Conservation (phyloP, 2,329 filamentous ascomycete genomes). For the Leptosphaerulina australis region DNA sequence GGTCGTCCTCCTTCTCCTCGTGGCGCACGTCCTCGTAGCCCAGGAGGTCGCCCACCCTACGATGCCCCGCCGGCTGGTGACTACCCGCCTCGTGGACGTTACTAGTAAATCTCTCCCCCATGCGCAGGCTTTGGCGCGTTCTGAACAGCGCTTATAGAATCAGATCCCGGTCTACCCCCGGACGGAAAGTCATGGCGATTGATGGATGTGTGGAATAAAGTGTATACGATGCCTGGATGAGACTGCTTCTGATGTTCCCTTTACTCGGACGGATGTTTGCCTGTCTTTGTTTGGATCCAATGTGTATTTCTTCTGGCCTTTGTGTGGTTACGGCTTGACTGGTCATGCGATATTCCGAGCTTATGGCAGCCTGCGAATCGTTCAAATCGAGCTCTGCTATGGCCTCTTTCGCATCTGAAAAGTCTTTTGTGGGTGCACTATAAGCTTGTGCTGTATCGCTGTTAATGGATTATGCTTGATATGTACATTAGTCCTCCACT, state of each 20-base stretch:
- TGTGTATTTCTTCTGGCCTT: constrained; percentile 13
- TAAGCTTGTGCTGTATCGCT: constrained; percentile 2
- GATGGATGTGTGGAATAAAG: neutral
- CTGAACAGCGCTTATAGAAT: constrained; percentile 14
- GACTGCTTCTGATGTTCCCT: constrained; percentile 7
- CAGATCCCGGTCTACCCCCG: constrained; percentile 11
- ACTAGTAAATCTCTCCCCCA: constrained; percentile 32
- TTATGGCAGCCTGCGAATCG: neutral
- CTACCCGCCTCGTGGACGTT: constrained; percentile 50
- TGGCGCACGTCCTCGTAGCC: constrained; percentile 52
- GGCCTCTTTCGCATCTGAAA: constrained; percentile 9
- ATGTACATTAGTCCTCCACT: constrained; percentile 14
- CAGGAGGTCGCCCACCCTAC: constrained; percentile 66
- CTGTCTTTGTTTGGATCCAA: constrained; percentile 12
- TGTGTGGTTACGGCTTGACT: constrained; percentile 3
- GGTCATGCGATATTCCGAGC: neutral
- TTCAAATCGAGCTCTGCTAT: neutral
- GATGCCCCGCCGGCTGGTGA: constrained; percentile 47
- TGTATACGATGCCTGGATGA: constrained; percentile 4
- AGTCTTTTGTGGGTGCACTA: constrained; percentile 1
- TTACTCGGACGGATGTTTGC: constrained; percentile 10
- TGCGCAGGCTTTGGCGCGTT: constrained; percentile 2
- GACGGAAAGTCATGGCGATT: constrained; percentile 7
- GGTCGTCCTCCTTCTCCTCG: constrained; percentile 52
- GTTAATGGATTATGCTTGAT: constrained; percentile 17